Percentiles rank a stretch among this genome's conserved stretches.
Conservation (phyloP, 106 monocot genomes). For the Platanthera zijinensis region DNA sequence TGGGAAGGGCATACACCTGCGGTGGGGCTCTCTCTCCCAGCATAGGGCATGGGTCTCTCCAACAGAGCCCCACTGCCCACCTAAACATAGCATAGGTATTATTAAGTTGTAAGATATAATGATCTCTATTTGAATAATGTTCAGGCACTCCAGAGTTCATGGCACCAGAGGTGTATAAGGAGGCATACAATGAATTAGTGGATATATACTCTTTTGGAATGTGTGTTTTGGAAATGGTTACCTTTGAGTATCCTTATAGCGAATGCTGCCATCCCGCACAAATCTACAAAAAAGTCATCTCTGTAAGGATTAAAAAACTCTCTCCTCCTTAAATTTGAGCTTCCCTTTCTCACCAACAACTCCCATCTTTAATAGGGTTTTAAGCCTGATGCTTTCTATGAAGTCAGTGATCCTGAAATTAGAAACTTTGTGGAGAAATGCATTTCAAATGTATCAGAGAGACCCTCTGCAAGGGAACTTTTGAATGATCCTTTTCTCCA, state of each 20-base stretch:
- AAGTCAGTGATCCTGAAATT: constrained; percentile 41
- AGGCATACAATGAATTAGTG: constrained; percentile 25
- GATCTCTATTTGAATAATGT: not conserved
- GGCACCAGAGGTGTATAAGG: constrained; percentile 25
- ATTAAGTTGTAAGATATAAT: not conserved
- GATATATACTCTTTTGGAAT: constrained; percentile 30
- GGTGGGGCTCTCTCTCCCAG: too few relatives aligned
- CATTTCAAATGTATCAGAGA: constrained; percentile 27
- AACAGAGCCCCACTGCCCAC: too few relatives aligned
- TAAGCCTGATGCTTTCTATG: constrained; percentile 42
- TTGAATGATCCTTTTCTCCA: constrained; percentile 56
- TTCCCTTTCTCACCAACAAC: not conserved
- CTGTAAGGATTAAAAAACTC: constrained; percentile 12
- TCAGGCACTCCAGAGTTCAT: constrained; percentile 26
- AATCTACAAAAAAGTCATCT: constrained; percentile 21
- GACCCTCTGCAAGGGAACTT: constrained; percentile 43
- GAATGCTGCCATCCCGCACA: constrained; percentile 18
- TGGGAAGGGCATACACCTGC: too few relatives aligned
- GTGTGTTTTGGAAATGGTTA: constrained; percentile 26
- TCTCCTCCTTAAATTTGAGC: not conserved
- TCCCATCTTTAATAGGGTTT: constrained; percentile 24
- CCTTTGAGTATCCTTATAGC: constrained; percentile 23
- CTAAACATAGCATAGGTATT: too few relatives aligned
- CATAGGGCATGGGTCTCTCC: too few relatives aligned
- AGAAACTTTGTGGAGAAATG: constrained; percentile 58